Evolutionary conservation across 2,329 filamentous ascomycete species (phyloP).

Genomic region (Zopfia rhizophila): DNA sequence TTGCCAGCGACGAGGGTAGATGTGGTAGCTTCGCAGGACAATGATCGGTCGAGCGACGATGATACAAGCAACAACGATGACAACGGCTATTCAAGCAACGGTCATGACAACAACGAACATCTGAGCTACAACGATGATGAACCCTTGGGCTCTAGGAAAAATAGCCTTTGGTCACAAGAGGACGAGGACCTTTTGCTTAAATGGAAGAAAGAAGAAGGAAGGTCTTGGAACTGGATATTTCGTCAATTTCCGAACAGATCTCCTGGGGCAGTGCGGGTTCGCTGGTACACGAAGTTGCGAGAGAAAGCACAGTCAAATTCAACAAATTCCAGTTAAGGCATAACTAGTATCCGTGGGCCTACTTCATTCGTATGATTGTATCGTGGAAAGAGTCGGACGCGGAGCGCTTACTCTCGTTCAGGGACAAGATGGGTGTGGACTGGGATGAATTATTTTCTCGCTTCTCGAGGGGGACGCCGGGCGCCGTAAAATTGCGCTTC

Average conservation of each 20-base stretch:
- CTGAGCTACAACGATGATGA: slow-evolving; percentile 11
- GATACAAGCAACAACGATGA: background rate
- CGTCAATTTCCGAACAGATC: slow-evolving; percentile 16
- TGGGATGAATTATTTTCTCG: too few relatives aligned
- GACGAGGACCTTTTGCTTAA: slow-evolving; percentile 15
- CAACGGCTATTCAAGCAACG: slow-evolving; percentile 2
- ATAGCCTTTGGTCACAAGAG: slow-evolving; percentile 11
- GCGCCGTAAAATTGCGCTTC: too few relatives aligned
- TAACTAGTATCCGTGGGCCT: too few relatives aligned
- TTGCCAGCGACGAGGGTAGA: slow-evolving; percentile 6
- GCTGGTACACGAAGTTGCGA: slow-evolving; percentile 19
- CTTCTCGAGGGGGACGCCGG: too few relatives aligned
- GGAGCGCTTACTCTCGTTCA: too few relatives aligned
- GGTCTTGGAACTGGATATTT: slow-evolving; percentile 20
- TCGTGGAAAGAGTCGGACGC: too few relatives aligned
- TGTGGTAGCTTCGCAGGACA: background rate
- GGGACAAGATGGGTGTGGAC: too few relatives aligned
- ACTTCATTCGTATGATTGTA: too few relatives aligned
- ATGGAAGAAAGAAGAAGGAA: slow-evolving; percentile 17
- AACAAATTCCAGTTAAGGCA: too few relatives aligned
- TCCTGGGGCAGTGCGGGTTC: slow-evolving; percentile 13
- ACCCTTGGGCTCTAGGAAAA: slow-evolving; percentile 10
- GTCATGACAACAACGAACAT: slow-evolving; percentile 5
- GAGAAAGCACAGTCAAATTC: too few relatives aligned
- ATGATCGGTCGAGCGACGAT: slow-evolving; percentile 1